A percentile compares a stretch with the other conserved stretches of the same genome.
Evolutionary conservation across 1,284 basidiomycete species (phyloP).

Genomic region (Stereum hirsutum): DNA sequence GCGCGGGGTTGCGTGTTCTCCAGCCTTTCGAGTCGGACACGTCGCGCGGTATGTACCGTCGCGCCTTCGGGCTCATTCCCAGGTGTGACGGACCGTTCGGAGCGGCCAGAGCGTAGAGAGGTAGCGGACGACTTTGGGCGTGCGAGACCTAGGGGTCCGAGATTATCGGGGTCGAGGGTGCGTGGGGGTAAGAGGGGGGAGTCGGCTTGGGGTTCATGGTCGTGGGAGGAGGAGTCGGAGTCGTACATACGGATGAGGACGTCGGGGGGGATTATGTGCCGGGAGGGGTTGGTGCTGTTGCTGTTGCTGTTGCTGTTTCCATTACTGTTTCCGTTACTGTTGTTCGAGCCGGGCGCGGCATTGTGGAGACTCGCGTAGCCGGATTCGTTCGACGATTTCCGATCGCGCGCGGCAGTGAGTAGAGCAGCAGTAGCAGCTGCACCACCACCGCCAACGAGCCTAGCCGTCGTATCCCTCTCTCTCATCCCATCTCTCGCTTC

Average conservation of each 20-base stretch:
- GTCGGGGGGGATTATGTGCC: constrained; percentile 23
- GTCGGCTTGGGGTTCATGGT: constrained; percentile 19
- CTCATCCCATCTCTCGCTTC: constrained; percentile 1
- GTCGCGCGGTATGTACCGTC: constrained; percentile 47
- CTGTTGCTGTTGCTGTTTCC: constrained; percentile 18
- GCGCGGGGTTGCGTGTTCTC: constrained; percentile 3
- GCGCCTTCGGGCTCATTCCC: constrained; percentile 28
- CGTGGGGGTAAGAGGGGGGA: constrained; percentile 32
- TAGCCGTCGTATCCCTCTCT: constrained; percentile 12
- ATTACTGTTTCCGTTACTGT: neutral
- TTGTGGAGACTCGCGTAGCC: neutral
- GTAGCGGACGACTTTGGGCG: constrained; percentile 22
- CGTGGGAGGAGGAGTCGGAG: constrained; percentile 15
- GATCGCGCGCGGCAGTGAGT: constrained; percentile 13
- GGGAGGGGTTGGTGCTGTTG: constrained; percentile 11
- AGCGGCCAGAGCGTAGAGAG: constrained; percentile 17
- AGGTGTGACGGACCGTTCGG: constrained; percentile 18
- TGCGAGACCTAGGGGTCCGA: constrained; percentile 28
- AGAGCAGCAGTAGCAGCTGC: constrained; percentile 2
- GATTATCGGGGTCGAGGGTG: constrained; percentile 22
- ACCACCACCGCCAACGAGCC: constrained; percentile 19
- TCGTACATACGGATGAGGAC: constrained; percentile 18
- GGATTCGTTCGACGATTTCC: constrained; percentile 14
- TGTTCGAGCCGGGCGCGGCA: neutral
- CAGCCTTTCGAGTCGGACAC: constrained; percentile 31